Evolutionary conservation across 805 yeast species (phyloP), one percentile per base, ranked within the genome.

Genomic region (Nakazawaea wickerhamii): DNA sequence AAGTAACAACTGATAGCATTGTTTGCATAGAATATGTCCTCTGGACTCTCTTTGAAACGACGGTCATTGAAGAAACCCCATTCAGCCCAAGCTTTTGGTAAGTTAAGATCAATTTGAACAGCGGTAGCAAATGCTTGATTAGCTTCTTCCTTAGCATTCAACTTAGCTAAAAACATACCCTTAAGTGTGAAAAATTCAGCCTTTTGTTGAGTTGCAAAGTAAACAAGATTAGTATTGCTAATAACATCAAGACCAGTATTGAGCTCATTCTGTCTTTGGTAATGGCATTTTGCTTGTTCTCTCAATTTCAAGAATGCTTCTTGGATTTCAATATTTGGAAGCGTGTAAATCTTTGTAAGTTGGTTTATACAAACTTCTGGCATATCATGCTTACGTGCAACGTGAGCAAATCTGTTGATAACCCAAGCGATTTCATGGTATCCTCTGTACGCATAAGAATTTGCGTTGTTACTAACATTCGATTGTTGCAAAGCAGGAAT

Each of bases 381-480:
- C 95, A 93, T 86, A 49, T 86, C 82, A 60, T 93, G 99, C 61
- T 89, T 88, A 50, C 99, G 76, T 0, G 99, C 98, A 42, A 95
- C 98, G 65, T 93, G 99, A 0, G 99, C 99, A 69, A 93, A 93
- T 41, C 98, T 68, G 63, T 93, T 93, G 55, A 93, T 91, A 6
- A 93, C 96, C 97, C 99, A 95, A 0, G 99, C 99, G 60, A 91
- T 88, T 63, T 93, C 99, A 60, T 93, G 99, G 64, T 87, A 93
- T 1, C 99, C 99, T 50, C 99, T 74, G 63, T 91, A 95, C 1
- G 96, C 98, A 57, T 89, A 90, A 1, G 97, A 89, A 58, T 88
- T 87, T 23, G 86, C 85, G 52, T 79, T 81, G 36, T 81, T 79
- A 50, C 66, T 74, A 13, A 47, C 48, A 43, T 66, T 68, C 18